Percentiles rank a stretch among this genome's conserved stretches.
Evolutionary conservation across 139 green algal species (phyloP).

Genomic region (Choricystis sp.): DNA sequence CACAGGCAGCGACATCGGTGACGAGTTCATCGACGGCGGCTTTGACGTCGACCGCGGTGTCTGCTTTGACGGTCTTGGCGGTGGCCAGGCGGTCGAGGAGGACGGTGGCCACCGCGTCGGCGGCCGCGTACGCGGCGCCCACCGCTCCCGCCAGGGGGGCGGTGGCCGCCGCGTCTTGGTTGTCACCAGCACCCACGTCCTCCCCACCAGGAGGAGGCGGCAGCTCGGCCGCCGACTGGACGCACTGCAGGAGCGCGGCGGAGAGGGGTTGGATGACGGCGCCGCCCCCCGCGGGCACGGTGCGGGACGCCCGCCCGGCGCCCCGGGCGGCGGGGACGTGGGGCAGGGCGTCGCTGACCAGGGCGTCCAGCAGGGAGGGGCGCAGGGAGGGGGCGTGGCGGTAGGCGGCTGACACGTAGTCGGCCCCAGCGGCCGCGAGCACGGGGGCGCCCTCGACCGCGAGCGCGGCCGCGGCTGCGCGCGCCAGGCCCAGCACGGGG

Average conservation of each 20-base stretch:
- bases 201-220: constrained; percentile 3
- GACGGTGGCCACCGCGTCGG: constrained; percentile 23
- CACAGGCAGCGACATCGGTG: constrained; percentile 35
- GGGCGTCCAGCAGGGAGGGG: constrained; percentile 25
- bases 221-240: background rate
- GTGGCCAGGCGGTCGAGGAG: constrained; percentile 23
- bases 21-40: constrained; percentile 35
- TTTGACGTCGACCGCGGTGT: constrained; percentile 31
- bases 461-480: constrained; percentile 22
- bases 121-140: constrained; percentile 30
- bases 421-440: constrained; percentile 36
- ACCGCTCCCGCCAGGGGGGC: background rate
- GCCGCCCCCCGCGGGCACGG: background rate
- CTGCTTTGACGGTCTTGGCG: constrained; percentile 15
- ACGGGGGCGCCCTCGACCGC: constrained; percentile 27
- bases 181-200: constrained; percentile 5
- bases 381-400: constrained; percentile 16
- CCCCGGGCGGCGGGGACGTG: constrained; percentile 8
- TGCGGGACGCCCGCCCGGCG: background rate
- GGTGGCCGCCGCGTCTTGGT: background rate
- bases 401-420: constrained; percentile 29
- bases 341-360: constrained; percentile 20
- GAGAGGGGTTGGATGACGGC: background rate
- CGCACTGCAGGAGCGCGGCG: background rate
- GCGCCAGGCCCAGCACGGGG: constrained; percentile 38